Evolutionary conservation across 2,329 filamentous ascomycete genomes (phyloP).

Genomic region (Fusarium papillatum): DNA sequence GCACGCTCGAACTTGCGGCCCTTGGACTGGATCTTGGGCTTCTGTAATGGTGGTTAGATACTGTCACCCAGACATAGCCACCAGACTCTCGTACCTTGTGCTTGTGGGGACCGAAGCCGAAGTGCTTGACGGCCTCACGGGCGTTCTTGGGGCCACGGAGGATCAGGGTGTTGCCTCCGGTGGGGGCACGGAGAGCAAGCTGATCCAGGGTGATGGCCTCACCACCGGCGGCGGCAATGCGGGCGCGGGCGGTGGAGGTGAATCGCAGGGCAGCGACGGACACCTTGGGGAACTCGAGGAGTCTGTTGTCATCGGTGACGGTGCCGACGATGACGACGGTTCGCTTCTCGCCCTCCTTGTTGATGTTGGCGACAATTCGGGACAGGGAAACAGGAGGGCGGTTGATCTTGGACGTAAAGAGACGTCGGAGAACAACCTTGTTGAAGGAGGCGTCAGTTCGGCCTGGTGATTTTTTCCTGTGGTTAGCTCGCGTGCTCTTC

Average conservation of each 20-base stretch:
- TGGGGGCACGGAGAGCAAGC: conserved; percentile 94
- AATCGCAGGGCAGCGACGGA: conserved; percentile 95
- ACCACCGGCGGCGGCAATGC: conserved; percentile 94
- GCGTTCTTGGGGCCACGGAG: conserved; percentile 98
- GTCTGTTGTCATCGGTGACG: conserved; percentile 97
- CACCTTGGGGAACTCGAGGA: conserved; percentile 91
- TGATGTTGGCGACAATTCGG: conserved; percentile 82
- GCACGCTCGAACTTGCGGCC: conserved; percentile 99
- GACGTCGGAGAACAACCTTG: conserved; percentile 96
- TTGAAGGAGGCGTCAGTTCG: conserved; percentile 99
- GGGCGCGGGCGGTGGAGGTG: conserved; percentile 94
- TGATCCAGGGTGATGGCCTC: conserved; percentile 97
- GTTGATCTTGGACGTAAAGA: conserved; percentile 99
- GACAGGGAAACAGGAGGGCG: conserved; percentile 95
- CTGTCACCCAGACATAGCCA: not conserved
- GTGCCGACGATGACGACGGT: conserved; percentile 95
- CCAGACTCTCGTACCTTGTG: conserved; percentile 79
- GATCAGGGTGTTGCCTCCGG: conserved; percentile 96
- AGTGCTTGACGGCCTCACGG: conserved; percentile 99
- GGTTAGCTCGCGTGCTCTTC: conserved; percentile 23
- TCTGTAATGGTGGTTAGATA: conserved; percentile 68
- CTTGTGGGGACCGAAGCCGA: conserved; percentile 97
- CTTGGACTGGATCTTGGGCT: conserved; percentile 98
- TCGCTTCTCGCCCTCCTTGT: conserved; percentile 79
- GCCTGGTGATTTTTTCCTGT: conserved; percentile 64